Evolutionary conservation across 1,284 basidiomycete species (phyloP), one percentile per base, ranked within the genome.

Genomic region (Meira nashicola): DNA sequence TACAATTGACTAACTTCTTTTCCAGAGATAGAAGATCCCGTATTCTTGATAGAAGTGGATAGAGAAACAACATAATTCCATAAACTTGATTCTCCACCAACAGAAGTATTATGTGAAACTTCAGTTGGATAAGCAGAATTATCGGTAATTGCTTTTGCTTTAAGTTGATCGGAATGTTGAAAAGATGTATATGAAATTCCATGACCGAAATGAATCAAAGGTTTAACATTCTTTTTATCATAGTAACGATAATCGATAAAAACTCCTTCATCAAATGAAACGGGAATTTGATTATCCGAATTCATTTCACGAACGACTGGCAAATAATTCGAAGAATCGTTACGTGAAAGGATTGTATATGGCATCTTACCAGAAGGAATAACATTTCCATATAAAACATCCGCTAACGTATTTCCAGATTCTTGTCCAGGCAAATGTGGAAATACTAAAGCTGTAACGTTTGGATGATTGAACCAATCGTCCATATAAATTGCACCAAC

Each of bases 131-230:
- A 44, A 33, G 46, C 8, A 49, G 23, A 15, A 15, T 21, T 37
- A 15, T 15, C 48, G 6, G n/a, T 59, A 6, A 65, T 64, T 49
- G 70, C 44, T 43, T 59, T 46, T 23, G 80, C 58, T 2, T 44
- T 39, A 33, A 81, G 62, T 41, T 66, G 67, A 10, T 70, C 63
- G 28, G 28, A 33, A 55, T 80, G 72, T 43, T 72, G 69, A 78
- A 93, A 95, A 0, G 80, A 83, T 38, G 91, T 88, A 81, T 93
- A 94, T 59, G 86, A 89, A 66, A 93, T 78, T 0, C 90, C 90
- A 75, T 86, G 90, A 0, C 90, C 90, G 74, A 92, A 92, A 71
- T 87, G 86, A 74, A 81, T 87, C 23, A 84, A 81, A 0, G 86
- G 86, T 1, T 78, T 78, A 60, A 86, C 85, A 60, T 82, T 77